phyloP scores from a whole-genome alignment of 768 basidiomycete genomes.

The Serpula lacrymans region DNA sequence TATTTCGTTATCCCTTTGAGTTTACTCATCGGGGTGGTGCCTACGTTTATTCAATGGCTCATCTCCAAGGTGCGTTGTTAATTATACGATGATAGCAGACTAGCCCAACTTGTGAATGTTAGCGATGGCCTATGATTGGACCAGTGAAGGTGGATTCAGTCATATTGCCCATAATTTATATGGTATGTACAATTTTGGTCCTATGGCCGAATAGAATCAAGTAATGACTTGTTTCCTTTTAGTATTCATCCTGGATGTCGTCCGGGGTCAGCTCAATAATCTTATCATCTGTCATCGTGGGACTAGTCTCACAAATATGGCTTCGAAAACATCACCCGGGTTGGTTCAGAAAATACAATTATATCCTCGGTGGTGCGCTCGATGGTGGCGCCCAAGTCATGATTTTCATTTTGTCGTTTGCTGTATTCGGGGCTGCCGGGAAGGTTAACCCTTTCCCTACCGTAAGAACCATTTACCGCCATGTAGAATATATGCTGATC shows the following conservation, averaged over 20 bases:
- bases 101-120: neutral
- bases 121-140: conserved; percentile 57
- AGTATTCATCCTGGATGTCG: conserved; percentile 43
- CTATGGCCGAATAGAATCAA: no score
- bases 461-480: no score
- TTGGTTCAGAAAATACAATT: conserved; percentile 70
- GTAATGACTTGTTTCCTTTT: no score
- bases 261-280: conserved; percentile 55
- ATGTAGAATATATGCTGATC: neutral
- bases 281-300: conserved; percentile 47
- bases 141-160: conserved; percentile 46
- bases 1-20: conserved; percentile 57
- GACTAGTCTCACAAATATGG: conserved; percentile 58
- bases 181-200: conserved; percentile 41
- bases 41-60: conserved; percentile 52
- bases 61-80: conserved; percentile 41
- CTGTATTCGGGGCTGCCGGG: conserved; percentile 57
- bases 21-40: conserved; percentile 50
- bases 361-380: conserved; percentile 34
- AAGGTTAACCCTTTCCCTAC: conserved; percentile 45
- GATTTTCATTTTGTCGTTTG: conserved; percentile 62
- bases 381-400: conserved; percentile 67
- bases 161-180: conserved; percentile 56
- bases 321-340: conserved; percentile 53
- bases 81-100: neutral